Evolutionary conservation across 2,329 filamentous ascomycete genomes (phyloP).

Genomic region (Aspergillus vadensis): DNA sequence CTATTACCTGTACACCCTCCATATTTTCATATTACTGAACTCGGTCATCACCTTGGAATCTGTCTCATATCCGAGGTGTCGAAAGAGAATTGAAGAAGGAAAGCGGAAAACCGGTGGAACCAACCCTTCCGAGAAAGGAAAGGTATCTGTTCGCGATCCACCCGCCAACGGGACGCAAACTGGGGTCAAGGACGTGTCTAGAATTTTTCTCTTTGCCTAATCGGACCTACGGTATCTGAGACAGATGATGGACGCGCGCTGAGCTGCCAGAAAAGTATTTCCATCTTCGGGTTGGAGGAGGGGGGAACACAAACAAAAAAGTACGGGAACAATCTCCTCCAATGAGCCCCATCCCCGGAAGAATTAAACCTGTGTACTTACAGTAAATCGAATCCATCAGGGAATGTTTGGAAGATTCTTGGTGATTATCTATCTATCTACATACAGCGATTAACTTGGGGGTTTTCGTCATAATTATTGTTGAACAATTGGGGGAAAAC

Average conservation of each 20-base stretch:
- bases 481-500: background rate
- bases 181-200: conserved; percentile 19
- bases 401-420: background rate
- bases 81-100: background rate
- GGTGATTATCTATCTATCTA: background rate
- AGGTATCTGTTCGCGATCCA: conserved; percentile 12
- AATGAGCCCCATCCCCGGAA: background rate
- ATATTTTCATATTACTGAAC: too few relatives aligned
- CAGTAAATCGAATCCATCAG: background rate
- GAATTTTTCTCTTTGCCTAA: conserved; percentile 17
- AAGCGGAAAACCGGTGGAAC: background rate
- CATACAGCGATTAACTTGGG: background rate
- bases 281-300: background rate
- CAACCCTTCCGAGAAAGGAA: conserved; percentile 5
- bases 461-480: too few relatives aligned
- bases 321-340: conserved; percentile 6
- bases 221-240: conserved; percentile 14
- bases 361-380: background rate
- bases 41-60: background rate
- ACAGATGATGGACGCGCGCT: conserved; percentile 16
- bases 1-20: too few relatives aligned
- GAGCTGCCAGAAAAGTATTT: background rate
- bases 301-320: conserved; percentile 5
- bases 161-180: conserved; percentile 2
- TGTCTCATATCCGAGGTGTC: background rate